Conservation (phyloP, 176 grass and related monocot species). For the Aegilops umbellulata region DNA sequence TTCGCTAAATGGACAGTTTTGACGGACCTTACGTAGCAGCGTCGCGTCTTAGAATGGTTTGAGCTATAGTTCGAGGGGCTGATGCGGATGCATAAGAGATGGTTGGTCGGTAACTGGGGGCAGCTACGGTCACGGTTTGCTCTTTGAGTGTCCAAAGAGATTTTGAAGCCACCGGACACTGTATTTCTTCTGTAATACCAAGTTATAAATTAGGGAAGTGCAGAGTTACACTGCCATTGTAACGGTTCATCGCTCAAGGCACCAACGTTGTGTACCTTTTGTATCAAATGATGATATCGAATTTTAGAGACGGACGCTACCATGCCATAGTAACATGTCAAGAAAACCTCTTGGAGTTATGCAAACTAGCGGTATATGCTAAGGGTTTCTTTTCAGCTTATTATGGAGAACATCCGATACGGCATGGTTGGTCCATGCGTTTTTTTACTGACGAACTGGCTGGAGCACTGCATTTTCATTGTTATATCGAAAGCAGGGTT, state of each 20-base stretch:
- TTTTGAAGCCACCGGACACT: conserved; percentile 37
- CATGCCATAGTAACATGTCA: not conserved
- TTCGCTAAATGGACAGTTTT: conserved; percentile 10
- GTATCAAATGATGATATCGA: not conserved
- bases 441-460: too few species aligned
- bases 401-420: not conserved
- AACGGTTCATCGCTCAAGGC: not conserved
- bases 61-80: not conserved
- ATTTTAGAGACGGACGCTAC: not conserved
- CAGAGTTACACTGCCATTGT: not conserved
- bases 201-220: conserved; percentile 16
- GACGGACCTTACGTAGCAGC: not conserved
- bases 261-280: conserved; percentile 32
- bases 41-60: not conserved
- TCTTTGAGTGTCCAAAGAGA: conserved; percentile 24
- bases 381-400: not conserved
- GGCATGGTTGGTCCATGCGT: not conserved
- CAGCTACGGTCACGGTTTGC: not conserved
- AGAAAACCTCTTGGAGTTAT: not conserved
- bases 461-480: too few species aligned
- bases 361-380: not conserved
- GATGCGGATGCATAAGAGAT: not conserved
- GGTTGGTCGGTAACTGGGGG: not conserved
- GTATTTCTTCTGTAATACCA: conserved; percentile 24
- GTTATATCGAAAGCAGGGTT: too few species aligned